Evolutionary conservation across 208 protist species (phyloP), one percentile per base, ranked within the genome.

Genomic region (Phytomonas serpens): DNA sequence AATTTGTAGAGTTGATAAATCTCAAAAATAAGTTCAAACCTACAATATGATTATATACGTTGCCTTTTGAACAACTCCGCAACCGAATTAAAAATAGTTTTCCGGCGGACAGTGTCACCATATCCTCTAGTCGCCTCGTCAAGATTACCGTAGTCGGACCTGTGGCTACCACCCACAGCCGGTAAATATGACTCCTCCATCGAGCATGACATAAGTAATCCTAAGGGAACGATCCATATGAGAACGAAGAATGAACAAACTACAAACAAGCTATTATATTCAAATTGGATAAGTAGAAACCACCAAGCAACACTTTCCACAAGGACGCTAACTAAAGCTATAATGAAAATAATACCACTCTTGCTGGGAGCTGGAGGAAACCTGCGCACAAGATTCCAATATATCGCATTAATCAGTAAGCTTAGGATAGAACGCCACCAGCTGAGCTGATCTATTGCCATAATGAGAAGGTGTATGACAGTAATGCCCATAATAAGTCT

Each of bases 211-310:
- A 76, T 69, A 23, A 90, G 33, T 16, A 93, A 69, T 3, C 80
- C 84, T 27, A 87, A 37, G 5, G 87, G 87, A 33, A 87, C 80
- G 1, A 88, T 19, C 81, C 84, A 93, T 52, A 90, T 34, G n/a
- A 93, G 73, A 7, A 77, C 13, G n/a, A 88, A 83, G 71, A 93
- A 90, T 47, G 72, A 61, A 7, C 81, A 51, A 23, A 88, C 68
- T 40, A 63, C 64, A 16, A 71, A 30, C 3, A 64, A 4, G 5
- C 75, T 77, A 69, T 83, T 76, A 37, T 82, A 77, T 67, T 73
- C 72, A 6, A 81, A 71, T 62, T 67, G 65, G n/a, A 78, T 42
- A 30, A 77, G 75, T 7, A 81, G 52, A 68, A 62, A 78, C 64
- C 83, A 88, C 83, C 87, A 93, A 52, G 77, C 62, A 5, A 80